Evolutionary conservation across 768 basidiomycete genomes (phyloP).

Genomic region (Mycena albidolilacea): DNA sequence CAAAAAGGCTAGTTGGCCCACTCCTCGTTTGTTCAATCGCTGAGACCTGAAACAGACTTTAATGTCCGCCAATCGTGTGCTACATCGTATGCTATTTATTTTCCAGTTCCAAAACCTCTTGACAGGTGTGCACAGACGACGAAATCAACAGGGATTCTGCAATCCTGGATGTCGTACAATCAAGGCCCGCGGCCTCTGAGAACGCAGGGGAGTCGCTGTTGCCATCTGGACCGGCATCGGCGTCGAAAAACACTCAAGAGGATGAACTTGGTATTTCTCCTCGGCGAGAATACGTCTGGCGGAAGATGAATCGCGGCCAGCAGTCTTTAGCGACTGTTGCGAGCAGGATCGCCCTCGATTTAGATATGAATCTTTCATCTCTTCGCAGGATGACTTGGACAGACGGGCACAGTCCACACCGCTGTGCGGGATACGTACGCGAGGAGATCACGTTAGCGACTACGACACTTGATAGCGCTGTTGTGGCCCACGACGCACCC

Average conservation of each 20-base stretch:
- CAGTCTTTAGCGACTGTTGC: background rate
- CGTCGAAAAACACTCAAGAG: background rate
- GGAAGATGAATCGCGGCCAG: background rate
- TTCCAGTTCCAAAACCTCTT: too few relatives aligned
- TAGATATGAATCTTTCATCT: background rate
- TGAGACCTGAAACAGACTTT: background rate
- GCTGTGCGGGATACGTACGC: too few relatives aligned
- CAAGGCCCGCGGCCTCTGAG: too few relatives aligned
- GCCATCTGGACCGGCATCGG: background rate
- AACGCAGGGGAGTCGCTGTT: background rate
- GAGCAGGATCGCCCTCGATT: background rate
- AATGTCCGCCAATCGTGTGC: background rate
- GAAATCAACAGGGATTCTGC: background rate
- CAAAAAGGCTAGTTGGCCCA: background rate
- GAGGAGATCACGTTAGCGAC: too few relatives aligned
- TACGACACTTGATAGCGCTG: too few relatives aligned
- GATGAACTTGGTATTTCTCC: background rate
- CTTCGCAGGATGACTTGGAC: background rate
- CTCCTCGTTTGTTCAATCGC: background rate
- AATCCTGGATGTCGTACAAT: background rate
- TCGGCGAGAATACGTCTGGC: background rate
- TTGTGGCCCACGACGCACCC: too few relatives aligned
- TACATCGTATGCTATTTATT: background rate
- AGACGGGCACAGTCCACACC: background rate
- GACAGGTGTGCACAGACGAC: background rate